Percentiles rank a stretch among this genome's conserved stretches.
phyloP scores from a whole-genome alignment of 2,329 filamentous ascomycete species.

The Lasiodiplodia gonubiensis region DNA sequence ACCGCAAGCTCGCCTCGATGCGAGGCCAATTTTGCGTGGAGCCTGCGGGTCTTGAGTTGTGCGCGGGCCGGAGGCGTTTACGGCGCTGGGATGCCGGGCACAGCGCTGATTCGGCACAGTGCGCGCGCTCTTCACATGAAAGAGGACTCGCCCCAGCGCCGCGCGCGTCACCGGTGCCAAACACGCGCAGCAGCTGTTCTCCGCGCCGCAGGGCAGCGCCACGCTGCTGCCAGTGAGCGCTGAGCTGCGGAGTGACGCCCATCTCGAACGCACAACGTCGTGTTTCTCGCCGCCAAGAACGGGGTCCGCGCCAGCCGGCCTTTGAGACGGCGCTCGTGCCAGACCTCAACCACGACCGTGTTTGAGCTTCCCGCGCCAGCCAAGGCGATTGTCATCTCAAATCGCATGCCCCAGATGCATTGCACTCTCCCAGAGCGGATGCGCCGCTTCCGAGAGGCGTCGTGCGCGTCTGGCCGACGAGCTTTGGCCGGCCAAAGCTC shows the following conservation, averaged over 20 bases:
- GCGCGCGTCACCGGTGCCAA: not conserved
- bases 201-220: conserved; percentile 1
- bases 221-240: not conserved
- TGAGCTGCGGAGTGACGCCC: not conserved
- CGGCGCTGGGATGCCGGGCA: not conserved
- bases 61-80: conserved; percentile 1
- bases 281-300: conserved; percentile 25
- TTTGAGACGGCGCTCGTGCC: conserved; percentile 28
- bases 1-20: not conserved
- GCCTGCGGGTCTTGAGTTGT: not conserved
- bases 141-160: not conserved
- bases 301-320: conserved; percentile 18
- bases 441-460: conserved; percentile 3
- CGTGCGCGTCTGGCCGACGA: not conserved
- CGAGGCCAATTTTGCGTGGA: not conserved
- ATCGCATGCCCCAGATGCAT: conserved; percentile 20
- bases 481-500: not conserved
- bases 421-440: conserved; percentile 4
- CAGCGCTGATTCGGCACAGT: not conserved
- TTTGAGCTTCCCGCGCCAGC: conserved; percentile 10
- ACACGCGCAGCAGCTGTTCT: conserved; percentile 4
- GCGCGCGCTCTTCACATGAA: conserved; percentile 4
- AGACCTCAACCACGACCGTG: conserved; percentile 5
- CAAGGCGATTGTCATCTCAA: conserved; percentile 20
- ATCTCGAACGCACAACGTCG: conserved; percentile 14